Percentiles rank a stretch among this genome's conserved stretches.
phyloP scores from a whole-genome alignment of 169 alveolate species.

The Condylostoma magnum region DNA sequence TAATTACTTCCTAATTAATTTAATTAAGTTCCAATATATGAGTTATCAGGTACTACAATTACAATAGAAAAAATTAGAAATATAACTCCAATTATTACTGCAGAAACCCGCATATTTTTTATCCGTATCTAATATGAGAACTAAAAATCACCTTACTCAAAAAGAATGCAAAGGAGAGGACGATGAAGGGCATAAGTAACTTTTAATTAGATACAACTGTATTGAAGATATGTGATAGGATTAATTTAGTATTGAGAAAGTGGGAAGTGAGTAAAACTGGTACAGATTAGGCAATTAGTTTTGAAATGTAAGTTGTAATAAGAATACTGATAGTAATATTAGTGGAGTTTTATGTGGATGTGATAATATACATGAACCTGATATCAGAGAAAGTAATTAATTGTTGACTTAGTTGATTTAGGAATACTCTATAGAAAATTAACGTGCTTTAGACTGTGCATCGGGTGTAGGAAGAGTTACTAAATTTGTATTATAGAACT shows the following conservation, averaged over 20 bases:
- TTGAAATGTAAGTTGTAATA: slow-evolving; percentile 50
- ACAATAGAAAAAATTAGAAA: too few species aligned
- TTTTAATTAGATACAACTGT: too few species aligned
- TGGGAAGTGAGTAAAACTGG: too few species aligned
- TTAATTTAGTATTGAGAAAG: slow-evolving; percentile 19
- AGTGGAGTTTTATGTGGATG: slow-evolving; percentile 63
- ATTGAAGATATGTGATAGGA: slow-evolving; percentile 49
- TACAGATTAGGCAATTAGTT: slow-evolving; percentile 49
- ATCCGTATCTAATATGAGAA: too few species aligned
- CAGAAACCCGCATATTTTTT: too few species aligned
- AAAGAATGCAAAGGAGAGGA: too few species aligned
- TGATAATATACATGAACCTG: slow-evolving; percentile 51
- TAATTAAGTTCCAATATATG: too few species aligned
- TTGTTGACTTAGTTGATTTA: slow-evolving; percentile 41
- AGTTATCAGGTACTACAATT: too few species aligned
- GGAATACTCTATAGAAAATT: slow-evolving; percentile 33
- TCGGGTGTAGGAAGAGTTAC: slow-evolving; percentile 83
- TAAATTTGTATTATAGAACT: slow-evolving; percentile 46
- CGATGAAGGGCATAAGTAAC: too few species aligned
- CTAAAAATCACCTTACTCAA: too few species aligned
- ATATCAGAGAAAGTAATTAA: slow-evolving; percentile 49
- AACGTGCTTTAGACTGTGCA: slow-evolving; percentile 68
- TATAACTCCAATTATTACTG: too few species aligned
- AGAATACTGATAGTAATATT: slow-evolving; percentile 48
- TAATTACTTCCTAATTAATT: too few species aligned